phyloP scores from a whole-genome alignment of 345 rosid genomes.

The Populus alba region DNA sequence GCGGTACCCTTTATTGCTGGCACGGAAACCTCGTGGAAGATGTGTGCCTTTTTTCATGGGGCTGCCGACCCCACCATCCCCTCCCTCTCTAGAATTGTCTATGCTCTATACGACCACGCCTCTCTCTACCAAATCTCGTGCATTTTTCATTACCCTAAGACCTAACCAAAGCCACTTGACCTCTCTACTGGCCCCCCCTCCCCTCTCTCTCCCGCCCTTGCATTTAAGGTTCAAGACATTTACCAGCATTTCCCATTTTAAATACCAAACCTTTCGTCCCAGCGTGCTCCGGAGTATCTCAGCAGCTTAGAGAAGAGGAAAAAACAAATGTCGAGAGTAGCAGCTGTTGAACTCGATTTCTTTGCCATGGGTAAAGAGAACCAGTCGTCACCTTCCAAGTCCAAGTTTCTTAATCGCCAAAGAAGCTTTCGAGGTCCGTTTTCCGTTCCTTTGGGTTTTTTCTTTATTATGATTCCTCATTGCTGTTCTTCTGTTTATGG shows the following conservation, averaged over 20 bases:
- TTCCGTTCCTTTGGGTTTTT: background rate
- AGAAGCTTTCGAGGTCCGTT: slow-evolving; percentile 67
- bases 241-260: background rate
- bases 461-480: no score
- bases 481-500: background rate
- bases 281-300: background rate
- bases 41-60: background rate
- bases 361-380: slow-evolving; percentile 51
- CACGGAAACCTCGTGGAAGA: slow-evolving; percentile 13
- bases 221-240: background rate
- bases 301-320: background rate
- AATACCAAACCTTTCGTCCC: background rate
- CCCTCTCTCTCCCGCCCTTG: no score
- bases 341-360: slow-evolving; percentile 65
- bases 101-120: no score
- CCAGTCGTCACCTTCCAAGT: slow-evolving; percentile 22
- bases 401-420: slow-evolving; percentile 54
- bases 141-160: background rate
- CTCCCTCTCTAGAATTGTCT: background rate
- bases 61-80: background rate
- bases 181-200: no score
- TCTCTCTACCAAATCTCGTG: background rate
- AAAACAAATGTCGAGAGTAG: slow-evolving; percentile 44
- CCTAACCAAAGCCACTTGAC: no score
- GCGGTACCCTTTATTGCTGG: background rate